Percentiles rank a stretch among this genome's conserved stretches.
Evolutionary conservation across 208 protist species (phyloP).

Genomic region (Trypanosoma boissoni): DNA sequence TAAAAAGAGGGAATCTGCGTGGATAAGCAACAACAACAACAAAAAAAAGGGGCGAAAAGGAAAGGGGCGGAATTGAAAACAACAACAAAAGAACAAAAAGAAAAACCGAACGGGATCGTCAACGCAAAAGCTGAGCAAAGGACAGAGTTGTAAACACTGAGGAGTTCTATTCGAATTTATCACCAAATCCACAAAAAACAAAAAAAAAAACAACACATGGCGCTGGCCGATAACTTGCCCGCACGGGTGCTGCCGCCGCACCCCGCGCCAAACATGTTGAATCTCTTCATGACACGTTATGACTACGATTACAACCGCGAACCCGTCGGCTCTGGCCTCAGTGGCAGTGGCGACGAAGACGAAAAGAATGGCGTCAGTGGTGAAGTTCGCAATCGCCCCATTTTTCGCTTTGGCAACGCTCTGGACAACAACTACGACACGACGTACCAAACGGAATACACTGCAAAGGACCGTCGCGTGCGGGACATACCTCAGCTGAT

Average conservation of each 20-base stretch:
- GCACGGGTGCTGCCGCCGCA: slow-evolving; percentile 41
- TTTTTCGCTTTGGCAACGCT: slow-evolving; percentile 39
- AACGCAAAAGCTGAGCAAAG: too few relatives aligned
- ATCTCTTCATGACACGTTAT: slow-evolving; percentile 81
- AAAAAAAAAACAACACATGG: slow-evolving; percentile 2
- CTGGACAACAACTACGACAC: slow-evolving; percentile 32
- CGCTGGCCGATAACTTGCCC: background rate
- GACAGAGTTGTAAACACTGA: too few relatives aligned
- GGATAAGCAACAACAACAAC: too few relatives aligned
- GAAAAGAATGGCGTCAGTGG: slow-evolving; percentile 46
- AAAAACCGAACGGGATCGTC: background rate
- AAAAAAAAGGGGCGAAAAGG: too few relatives aligned
- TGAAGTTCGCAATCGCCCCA: slow-evolving; percentile 68
- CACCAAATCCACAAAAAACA: background rate
- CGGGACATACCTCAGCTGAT: slow-evolving; percentile 23
- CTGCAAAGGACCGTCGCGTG: slow-evolving; percentile 25
- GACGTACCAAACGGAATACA: slow-evolving; percentile 62
- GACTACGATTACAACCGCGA: slow-evolving; percentile 88
- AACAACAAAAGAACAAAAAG: slow-evolving; percentile 1
- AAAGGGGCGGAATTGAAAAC: background rate
- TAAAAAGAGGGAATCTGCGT: background rate
- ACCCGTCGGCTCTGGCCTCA: background rate
- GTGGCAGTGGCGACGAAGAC: background rate
- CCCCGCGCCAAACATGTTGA: slow-evolving; percentile 65
- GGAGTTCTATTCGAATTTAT: too few relatives aligned